A percentile compares a stretch with the other conserved stretches of the same genome.
Conservation (phyloP, 1,284 basidiomycete species). For the Leccinum colubrinum region DNA sequence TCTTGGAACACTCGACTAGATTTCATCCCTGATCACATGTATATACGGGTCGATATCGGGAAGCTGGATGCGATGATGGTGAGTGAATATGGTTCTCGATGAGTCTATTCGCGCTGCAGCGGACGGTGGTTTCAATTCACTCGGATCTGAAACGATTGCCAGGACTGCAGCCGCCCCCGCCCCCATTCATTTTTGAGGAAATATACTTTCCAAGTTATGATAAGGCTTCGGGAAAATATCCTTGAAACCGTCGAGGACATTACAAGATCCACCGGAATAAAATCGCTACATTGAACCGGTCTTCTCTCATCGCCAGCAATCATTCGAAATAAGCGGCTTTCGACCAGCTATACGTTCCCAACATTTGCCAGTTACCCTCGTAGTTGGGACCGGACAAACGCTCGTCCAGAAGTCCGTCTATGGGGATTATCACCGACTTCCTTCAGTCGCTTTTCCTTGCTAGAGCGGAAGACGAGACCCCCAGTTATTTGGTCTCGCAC, state of each 20-base stretch:
- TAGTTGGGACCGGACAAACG: conserved; percentile 71
- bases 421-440: conserved; percentile 75
- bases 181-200: conserved; percentile 75
- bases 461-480: conserved; percentile 59
- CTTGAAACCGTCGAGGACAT: conserved; percentile 54
- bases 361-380: conserved; percentile 77
- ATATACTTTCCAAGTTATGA: conserved; percentile 74
- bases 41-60: conserved; percentile 74
- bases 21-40: conserved; percentile 68
- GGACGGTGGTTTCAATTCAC: conserved; percentile 76
- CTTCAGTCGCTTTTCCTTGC: conserved; percentile 71
- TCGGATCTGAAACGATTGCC: conserved; percentile 72
- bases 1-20: conserved; percentile 39
- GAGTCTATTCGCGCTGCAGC: conserved; percentile 79
- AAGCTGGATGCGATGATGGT: conserved; percentile 64
- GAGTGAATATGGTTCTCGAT: conserved; percentile 63
- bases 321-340: conserved; percentile 61
- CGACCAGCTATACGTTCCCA: conserved; percentile 79
- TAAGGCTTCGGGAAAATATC: conserved; percentile 77
- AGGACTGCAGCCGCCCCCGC: conserved; percentile 74
- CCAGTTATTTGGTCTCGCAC: conserved; percentile 70
- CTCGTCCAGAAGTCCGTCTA: conserved; percentile 79
- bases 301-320: conserved; percentile 71
- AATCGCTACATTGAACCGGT: conserved; percentile 75
- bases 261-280: conserved; percentile 83